Base-by-base conservation (phyloP, 306 rosid genomes). In the Dryas alaskensis region DNA sequence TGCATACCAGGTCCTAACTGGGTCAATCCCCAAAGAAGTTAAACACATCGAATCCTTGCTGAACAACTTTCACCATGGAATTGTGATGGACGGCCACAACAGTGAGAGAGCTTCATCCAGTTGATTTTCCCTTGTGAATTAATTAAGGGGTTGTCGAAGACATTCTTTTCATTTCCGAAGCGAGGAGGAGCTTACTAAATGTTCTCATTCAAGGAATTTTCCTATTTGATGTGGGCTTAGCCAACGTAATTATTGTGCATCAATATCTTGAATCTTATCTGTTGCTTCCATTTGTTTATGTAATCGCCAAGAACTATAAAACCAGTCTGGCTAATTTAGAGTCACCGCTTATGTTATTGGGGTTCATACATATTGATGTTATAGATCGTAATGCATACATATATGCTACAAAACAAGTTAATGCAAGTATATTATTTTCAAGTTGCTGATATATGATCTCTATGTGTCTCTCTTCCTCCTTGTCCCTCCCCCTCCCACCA, bases 11-110 rank as follows among this genome's bases (percentile, higher is more conserved):
- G 92, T 88, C 43, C 89, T 85, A 40, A 87, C 96, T 3, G 96
- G 84, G 14, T 89, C 97, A 39, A 78, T 89, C 62, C 94, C 96
- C 19, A 94, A 94, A 84, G 98, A 92, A 84, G 87, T 89, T 51
- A 88, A 87, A 74, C 96, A 91, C 69, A 87, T 94, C 5, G 90
- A 94, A 75, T 82, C 95, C 68, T 79, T 94, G 85, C 81, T 94
- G 48, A 94, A 91, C 87, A 84, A 88, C 82, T 88, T 88, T 84
- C 27, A 87, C 67, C 67, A 64, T 51, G 91, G 89, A 80, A 73
- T 61, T 49, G 84, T 78, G 7, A 65, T 73, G 83, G 83, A 87
- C 59, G 61, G 70, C 81, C 83, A 60, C 68, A 78, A 59, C 46
- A 75, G 58, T 64, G 47, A 65, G 69, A 85, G 64, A 68, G 80